phyloP scores from a whole-genome alignment of 768 basidiomycete genomes.

The Macrolepiota dolichaula region DNA sequence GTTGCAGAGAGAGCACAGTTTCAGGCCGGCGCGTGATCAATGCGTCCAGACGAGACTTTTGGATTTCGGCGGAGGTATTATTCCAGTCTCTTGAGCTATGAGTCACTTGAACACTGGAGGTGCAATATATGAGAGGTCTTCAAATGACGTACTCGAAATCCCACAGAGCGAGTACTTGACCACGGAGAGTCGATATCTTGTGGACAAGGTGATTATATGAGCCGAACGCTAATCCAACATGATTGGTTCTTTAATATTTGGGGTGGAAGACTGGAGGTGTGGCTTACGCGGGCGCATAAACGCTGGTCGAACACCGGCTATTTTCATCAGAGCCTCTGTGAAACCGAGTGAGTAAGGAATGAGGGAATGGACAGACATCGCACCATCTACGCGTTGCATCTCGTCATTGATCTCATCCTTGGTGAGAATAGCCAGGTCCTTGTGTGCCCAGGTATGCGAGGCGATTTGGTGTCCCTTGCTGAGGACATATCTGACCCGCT shows the following conservation, averaged over 20 bases:
- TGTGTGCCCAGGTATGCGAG: conserved; percentile 39
- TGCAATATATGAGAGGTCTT: not conserved
- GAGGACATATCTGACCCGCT: conserved; percentile 28
- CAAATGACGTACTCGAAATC: conserved; percentile 29
- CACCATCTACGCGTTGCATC: conserved; percentile 26
- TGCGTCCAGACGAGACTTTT: conserved; percentile 26
- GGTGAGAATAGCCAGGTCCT: conserved; percentile 25
- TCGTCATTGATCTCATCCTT: conserved; percentile 26
- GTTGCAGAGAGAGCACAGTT: conserved; percentile 36
- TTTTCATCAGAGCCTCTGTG: conserved; percentile 34
- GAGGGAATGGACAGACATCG: not conserved
- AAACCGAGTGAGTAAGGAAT: not conserved
- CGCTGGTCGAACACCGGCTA: conserved; percentile 34
- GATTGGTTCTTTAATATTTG: not conserved
- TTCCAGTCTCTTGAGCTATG: conserved; percentile 35
- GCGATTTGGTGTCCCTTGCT: conserved; percentile 36
- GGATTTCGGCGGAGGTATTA: conserved; percentile 24
- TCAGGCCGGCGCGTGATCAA: conserved; percentile 26
- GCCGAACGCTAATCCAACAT: conserved; percentile 29
- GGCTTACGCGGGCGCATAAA: conserved; percentile 37
- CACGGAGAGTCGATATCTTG: conserved; percentile 20
- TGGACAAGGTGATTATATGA: conserved; percentile 35
- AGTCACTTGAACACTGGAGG: not conserved
- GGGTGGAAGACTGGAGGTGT: not conserved
- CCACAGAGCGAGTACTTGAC: conserved; percentile 33